phyloP scores from a whole-genome alignment of 108 stramenopile genomes.

The Nitzschia putrida region DNA sequence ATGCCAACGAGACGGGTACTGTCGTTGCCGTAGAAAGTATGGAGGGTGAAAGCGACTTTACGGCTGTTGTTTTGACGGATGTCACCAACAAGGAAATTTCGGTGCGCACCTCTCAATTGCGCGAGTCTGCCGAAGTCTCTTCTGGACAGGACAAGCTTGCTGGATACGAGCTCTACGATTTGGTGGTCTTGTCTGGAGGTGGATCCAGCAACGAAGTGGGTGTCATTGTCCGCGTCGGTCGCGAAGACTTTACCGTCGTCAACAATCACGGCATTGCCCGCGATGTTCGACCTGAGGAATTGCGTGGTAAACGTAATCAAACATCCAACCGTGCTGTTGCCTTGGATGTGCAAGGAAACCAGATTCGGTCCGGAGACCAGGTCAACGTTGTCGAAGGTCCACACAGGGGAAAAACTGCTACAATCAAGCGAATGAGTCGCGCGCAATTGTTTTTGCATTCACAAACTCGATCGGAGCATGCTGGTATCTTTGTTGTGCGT shows the following conservation, averaged over 20 bases:
- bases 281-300: slow-evolving; percentile 86
- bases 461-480: slow-evolving; percentile 82
- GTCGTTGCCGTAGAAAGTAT: slow-evolving; percentile 85
- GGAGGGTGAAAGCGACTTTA: slow-evolving; percentile 80
- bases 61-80: slow-evolving; percentile 90
- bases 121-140: slow-evolving; percentile 85
- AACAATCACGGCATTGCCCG: slow-evolving; percentile 87
- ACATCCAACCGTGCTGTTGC: slow-evolving; percentile 83
- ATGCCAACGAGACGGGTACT: slow-evolving; percentile 93
- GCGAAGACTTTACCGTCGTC: slow-evolving; percentile 90
- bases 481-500: slow-evolving; percentile 88
- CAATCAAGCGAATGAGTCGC: slow-evolving; percentile 89
- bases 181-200: slow-evolving; percentile 88
- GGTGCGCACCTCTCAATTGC: slow-evolving; percentile 82
- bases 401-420: slow-evolving; percentile 86
- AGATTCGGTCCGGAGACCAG: slow-evolving; percentile 81
- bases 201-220: slow-evolving; percentile 89
- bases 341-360: slow-evolving; percentile 86
- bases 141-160: slow-evolving; percentile 86
- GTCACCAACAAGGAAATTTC: slow-evolving; percentile 91
- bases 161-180: slow-evolving; percentile 88
- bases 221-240: slow-evolving; percentile 89
- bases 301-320: slow-evolving; percentile 85
- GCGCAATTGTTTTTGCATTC: slow-evolving; percentile 88
- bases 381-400: slow-evolving; percentile 88